These are phyloP conservation scores for Breynia disticha DNA, from an alignment of 441 rosid genomes.

Conservation along the genomic window DNA sequence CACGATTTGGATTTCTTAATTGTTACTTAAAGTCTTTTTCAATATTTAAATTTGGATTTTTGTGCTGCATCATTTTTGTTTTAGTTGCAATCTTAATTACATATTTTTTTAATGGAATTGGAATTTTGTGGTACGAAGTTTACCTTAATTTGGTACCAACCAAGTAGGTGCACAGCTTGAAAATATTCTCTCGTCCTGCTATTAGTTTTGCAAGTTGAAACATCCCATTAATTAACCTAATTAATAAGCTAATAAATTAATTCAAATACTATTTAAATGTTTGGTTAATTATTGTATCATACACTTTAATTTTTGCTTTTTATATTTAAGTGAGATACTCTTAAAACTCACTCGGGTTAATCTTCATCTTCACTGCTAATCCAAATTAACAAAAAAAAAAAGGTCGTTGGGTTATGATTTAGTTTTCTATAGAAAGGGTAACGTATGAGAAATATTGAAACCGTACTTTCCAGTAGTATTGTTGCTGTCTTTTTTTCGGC, in stretches of 20 bases:
- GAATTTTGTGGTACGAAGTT: no score
- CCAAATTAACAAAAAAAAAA: no score
- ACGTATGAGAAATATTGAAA: slow-evolving; percentile 2
- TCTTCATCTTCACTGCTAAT: no score
- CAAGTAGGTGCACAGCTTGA: neutral
- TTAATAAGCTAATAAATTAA: no score
- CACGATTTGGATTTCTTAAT: slow-evolving; percentile 23
- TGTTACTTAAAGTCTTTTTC: slow-evolving; percentile 24
- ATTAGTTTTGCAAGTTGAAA: neutral
- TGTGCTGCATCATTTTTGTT: neutral
- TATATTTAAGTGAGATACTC: no score
- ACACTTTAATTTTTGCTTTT: no score
- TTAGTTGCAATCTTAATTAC: slow-evolving; percentile 3
- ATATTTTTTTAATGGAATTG: no score
- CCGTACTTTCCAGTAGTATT: neutral
- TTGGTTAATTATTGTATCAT: no score
- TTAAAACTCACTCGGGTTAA: no score
- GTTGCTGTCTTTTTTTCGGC: no score
- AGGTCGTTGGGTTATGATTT: no score
- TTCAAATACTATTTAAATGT: no score
- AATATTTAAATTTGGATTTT: neutral
- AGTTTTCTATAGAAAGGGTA: slow-evolving; percentile 3
- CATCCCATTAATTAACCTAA: neutral
- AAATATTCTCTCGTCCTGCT: neutral
- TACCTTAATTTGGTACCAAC: slow-evolving; percentile 6